Conservation (phyloP, 1,284 basidiomycete genomes). For the Clitocybe nebularis region DNA sequence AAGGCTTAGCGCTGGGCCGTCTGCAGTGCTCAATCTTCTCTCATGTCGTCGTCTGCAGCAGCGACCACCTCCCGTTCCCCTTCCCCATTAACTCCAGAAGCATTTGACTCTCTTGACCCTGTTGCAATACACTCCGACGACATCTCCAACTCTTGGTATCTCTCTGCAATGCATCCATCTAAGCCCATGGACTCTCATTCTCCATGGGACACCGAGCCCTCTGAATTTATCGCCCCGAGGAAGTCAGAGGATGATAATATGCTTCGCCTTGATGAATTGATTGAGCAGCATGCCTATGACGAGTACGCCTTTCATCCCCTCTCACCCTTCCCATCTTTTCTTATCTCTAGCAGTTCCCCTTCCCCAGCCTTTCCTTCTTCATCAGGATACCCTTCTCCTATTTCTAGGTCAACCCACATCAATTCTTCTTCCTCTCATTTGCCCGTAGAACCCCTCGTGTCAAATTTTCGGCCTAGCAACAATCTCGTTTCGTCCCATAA, state of each 20-base stretch:
- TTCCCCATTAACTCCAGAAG: constrained; percentile 65
- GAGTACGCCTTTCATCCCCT: constrained; percentile 47
- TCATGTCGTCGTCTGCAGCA: constrained; percentile 51
- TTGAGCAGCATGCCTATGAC: constrained; percentile 67
- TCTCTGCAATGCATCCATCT: constrained; percentile 31
- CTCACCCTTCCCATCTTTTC: constrained; percentile 11
- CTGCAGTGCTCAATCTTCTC: constrained; percentile 7
- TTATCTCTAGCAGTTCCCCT: constrained; percentile 15
- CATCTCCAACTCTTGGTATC: constrained; percentile 56
- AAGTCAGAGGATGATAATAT: constrained; percentile 49
- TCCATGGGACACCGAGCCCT: constrained; percentile 35
- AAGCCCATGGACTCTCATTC: constrained; percentile 26
- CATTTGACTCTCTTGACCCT: constrained; percentile 48
- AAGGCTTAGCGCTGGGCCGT: not conserved
- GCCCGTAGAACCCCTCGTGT: constrained; percentile 19
- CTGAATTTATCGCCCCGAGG: constrained; percentile 28
- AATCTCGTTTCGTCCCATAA: constrained; percentile 31
- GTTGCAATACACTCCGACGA: constrained; percentile 49
- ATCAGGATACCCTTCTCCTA: constrained; percentile 25
- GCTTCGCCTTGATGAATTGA: constrained; percentile 65
- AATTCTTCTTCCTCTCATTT: constrained; percentile 13
- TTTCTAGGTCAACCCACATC: constrained; percentile 20
- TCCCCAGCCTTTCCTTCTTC: constrained; percentile 25
- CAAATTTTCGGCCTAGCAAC: constrained; percentile 27
- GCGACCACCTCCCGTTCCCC: constrained; percentile 64